Percentiles rank a stretch among this genome's conserved stretches.
These are phyloP conservation scores for Hamamelis virginiana DNA, from an alignment of 164 flowering plant genomes.

Conservation along the genomic window DNA sequence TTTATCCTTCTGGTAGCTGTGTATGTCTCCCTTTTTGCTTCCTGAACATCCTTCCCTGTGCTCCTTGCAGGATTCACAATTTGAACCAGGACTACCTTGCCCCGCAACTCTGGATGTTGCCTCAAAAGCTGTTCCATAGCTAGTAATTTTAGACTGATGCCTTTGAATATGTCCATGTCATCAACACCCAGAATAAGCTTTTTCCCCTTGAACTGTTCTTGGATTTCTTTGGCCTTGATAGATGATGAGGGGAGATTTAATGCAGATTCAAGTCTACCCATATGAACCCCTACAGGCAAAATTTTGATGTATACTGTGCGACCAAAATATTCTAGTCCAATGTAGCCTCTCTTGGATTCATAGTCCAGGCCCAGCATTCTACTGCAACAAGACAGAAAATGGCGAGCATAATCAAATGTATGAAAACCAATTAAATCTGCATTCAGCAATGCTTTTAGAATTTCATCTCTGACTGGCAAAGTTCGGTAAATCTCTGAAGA, in stretches of 20 bases:
- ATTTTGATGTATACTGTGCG: constrained; percentile 49
- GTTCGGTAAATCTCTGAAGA: constrained; percentile 53
- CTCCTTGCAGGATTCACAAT: constrained; percentile 56
- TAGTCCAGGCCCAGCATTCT: constrained; percentile 54
- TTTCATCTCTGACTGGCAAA: constrained; percentile 45
- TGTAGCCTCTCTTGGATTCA: constrained; percentile 50
- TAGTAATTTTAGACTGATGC: constrained; percentile 42
- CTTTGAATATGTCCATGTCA: constrained; percentile 62
- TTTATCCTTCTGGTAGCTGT: constrained; percentile 34
- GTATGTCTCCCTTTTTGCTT: constrained; percentile 35
- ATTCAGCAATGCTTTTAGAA: constrained; percentile 42
- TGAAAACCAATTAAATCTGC: constrained; percentile 53
- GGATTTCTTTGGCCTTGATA: constrained; percentile 35
- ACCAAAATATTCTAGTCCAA: constrained; percentile 54
- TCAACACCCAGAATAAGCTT: constrained; percentile 47
- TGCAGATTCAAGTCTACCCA: constrained; percentile 44
- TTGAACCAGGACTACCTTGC: constrained; percentile 45
- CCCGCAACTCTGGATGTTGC: constrained; percentile 26
- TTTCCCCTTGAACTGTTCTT: constrained; percentile 33
- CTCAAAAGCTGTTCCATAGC: constrained; percentile 48
- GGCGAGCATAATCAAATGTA: constrained; percentile 57
- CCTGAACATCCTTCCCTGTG: constrained; percentile 43
- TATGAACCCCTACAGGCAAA: constrained; percentile 47
- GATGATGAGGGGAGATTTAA: constrained; percentile 27
- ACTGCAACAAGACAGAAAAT: constrained; percentile 54